Conservation (phyloP, 345 rosid genomes). For the Linum tenue region DNA sequence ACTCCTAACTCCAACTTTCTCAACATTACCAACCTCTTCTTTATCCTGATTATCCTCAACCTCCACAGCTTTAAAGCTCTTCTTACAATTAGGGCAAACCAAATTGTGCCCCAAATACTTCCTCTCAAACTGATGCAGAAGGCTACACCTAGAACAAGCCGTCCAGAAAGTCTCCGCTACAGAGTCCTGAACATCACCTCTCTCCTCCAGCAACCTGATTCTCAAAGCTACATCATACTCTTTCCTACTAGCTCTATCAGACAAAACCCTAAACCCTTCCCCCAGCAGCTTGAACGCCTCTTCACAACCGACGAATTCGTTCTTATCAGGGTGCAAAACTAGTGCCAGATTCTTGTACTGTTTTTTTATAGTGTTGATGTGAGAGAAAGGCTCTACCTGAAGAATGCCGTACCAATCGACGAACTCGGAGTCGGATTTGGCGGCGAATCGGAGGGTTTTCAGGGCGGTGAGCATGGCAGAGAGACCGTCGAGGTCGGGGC, state of each 20-base stretch:
- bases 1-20: constrained; percentile 16
- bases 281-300: constrained; percentile 84
- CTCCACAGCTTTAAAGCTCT: constrained; percentile 61
- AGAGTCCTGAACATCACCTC: constrained; percentile 21
- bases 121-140: constrained; percentile 69
- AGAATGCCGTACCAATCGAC: constrained; percentile 69
- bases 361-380: constrained; percentile 46
- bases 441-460: constrained; percentile 39
- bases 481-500: constrained; percentile 46
- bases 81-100: constrained; percentile 69
- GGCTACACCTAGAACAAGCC: constrained; percentile 58
- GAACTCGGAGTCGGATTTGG: constrained; percentile 16
- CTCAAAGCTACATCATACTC: constrained; percentile 72
- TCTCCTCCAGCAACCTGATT: constrained; percentile 60
- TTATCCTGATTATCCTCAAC: constrained; percentile 25
- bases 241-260: constrained; percentile 53
- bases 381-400: constrained; percentile 84
- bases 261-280: constrained; percentile 63
- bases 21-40: constrained; percentile 20
- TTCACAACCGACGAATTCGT: constrained; percentile 50
- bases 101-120: constrained; percentile 48
- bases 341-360: constrained; percentile 70
- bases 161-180: constrained; percentile 44
- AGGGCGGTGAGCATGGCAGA: constrained; percentile 61
- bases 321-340: constrained; percentile 72